Evolutionary conservation across 352 stramenopile genomes (phyloP).

Genomic region (Globisporangium acanthophoron): DNA sequence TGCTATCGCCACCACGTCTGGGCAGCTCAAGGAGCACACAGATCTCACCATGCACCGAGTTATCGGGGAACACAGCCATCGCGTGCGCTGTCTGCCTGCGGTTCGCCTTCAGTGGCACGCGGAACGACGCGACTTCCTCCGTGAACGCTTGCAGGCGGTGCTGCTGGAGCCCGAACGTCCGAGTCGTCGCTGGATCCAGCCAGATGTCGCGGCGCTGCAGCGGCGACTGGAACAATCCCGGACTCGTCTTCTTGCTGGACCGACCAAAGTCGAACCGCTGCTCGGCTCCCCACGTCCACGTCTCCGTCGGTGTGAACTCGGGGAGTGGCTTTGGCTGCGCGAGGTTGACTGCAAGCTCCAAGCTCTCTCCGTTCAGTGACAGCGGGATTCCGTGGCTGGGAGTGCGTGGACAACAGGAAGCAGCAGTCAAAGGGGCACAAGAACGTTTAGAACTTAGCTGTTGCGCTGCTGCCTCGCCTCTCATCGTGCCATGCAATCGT

Average conservation of each 20-base stretch:
- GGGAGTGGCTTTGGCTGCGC: constrained; percentile 36
- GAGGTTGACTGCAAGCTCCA: constrained; percentile 35
- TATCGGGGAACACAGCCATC: constrained; percentile 48
- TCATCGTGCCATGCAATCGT: background rate
- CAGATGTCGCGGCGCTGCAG: constrained; percentile 49
- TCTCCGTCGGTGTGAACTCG: constrained; percentile 24
- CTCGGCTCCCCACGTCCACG: constrained; percentile 20
- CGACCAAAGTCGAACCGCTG: constrained; percentile 13
- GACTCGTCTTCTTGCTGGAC: constrained; percentile 12
- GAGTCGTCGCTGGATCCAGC: constrained; percentile 54
- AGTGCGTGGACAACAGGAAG: background rate
- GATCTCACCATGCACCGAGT: constrained; percentile 52
- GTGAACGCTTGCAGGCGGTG: constrained; percentile 55
- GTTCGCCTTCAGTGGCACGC: constrained; percentile 51
- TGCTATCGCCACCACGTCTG: background rate
- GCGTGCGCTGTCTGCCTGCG: constrained; percentile 47
- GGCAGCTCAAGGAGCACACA: background rate
- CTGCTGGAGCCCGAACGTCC: constrained; percentile 46
- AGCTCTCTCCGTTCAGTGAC: constrained; percentile 21
- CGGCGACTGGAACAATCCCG: constrained; percentile 23
- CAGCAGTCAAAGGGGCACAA: background rate
- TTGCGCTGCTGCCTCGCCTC: background rate
- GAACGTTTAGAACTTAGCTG: background rate
- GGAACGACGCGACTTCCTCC: constrained; percentile 61
- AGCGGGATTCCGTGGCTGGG: constrained; percentile 63